Evolutionary conservation across 371 early-diverging fungal species (phyloP).

Genomic region (Rozella allomycis): DNA sequence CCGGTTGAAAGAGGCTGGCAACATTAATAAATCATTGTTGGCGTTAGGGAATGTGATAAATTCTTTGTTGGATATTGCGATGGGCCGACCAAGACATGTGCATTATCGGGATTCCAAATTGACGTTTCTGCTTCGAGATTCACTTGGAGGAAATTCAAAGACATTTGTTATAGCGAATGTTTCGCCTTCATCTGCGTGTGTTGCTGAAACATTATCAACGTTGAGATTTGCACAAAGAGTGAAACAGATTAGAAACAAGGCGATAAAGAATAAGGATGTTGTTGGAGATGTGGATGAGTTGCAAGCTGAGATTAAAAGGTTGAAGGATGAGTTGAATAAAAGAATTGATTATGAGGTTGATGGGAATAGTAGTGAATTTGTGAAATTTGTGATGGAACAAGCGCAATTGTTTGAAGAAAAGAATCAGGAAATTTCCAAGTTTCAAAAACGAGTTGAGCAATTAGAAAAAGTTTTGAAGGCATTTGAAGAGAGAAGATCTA

Average conservation of each 20-base stretch:
- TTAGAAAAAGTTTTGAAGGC: too few relatives aligned
- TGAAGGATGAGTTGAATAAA: too few relatives aligned
- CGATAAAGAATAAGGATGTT: too few relatives aligned
- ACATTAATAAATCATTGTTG: conserved; percentile 88
- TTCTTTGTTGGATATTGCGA: conserved; percentile 54
- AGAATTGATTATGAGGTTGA: too few relatives aligned
- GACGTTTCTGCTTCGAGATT: conserved; percentile 84
- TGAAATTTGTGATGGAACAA: too few relatives aligned
- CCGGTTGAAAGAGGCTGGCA: conserved; percentile 95
- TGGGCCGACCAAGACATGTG: conserved; percentile 25
- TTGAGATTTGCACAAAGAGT: conserved; percentile 74
- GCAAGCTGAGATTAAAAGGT: too few relatives aligned
- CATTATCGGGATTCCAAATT: conserved; percentile 49
- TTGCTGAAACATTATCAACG: conserved; percentile 76
- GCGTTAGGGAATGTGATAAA: conserved; percentile 92
- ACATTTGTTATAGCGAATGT: conserved; percentile 80
- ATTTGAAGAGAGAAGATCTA: too few relatives aligned
- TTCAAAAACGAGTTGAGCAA: too few relatives aligned
- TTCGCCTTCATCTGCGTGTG: conserved; percentile 29
- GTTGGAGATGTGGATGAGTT: too few relatives aligned
- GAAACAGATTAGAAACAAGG: conserved; percentile 72
- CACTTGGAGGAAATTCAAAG: conserved; percentile 76
- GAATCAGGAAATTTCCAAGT: too few relatives aligned
- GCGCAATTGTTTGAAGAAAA: too few relatives aligned
- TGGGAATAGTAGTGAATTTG: too few relatives aligned